Evolutionary conservation across 2,329 filamentous ascomycete species (phyloP), one percentile per base, ranked within the genome.

Genomic region (Grosmannia penicillata): DNA sequence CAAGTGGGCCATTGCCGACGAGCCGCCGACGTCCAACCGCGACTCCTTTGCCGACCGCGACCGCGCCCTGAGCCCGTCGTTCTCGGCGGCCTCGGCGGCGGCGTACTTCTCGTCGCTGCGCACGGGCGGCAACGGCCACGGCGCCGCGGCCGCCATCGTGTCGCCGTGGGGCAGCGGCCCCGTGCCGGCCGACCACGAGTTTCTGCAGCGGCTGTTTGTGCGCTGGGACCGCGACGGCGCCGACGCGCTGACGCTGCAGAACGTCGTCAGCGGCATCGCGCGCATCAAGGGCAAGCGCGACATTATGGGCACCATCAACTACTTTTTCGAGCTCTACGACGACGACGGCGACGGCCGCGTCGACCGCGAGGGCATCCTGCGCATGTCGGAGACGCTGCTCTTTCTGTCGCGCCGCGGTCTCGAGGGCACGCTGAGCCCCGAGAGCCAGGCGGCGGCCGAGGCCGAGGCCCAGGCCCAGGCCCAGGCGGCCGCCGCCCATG

Each of bases 241-340:
- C 23, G 79, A 78, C n/a, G 76, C 79, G 2, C 61, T 98, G 45
- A 93, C 78, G 15, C 62, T 98, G 36, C 86, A 94, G 52, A 84
- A 96, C 49, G 85, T 98, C 3, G 91, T 96, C 6, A 81, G 80
- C 15, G 91, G 91, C 1, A 66, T 98, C 33, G 87, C 89, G 2
- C 76, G 82, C 13, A 84, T 98, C 52, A 96, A 94, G 56, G 89
- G 91, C 8, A 86, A 82, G 39, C 78, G 80, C 33, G 91, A 98
- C 57, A 95, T 98, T 47, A 95, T 98, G 89, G 84, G 84, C 23
- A 91, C 83, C 42, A 96, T 98, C 52, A 91, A 78, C 43, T 96
- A 96, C 59, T 96, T 98, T 57, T 98, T 98, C 50, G 84, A 95
- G 51, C 72, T 98, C 1, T 95, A 96, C 56, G 91, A 98, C 53